Percentiles rank a stretch among this genome's conserved stretches.
Conservation (phyloP, 108 stramenopile species). For the Bacterosira constricta region DNA sequence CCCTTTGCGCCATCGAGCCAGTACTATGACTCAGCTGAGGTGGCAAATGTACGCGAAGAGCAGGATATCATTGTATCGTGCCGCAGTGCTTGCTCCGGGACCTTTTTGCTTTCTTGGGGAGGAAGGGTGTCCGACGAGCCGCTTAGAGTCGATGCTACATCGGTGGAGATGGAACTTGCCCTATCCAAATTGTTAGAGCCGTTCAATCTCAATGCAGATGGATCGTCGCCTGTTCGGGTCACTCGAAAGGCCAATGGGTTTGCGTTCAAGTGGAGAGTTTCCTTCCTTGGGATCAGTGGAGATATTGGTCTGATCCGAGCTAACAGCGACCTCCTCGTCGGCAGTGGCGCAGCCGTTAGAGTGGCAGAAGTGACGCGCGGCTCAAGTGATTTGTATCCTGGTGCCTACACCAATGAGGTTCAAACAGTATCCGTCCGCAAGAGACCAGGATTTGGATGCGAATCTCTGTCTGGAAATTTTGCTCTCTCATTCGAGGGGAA, state of each 20-base stretch:
- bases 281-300: constrained; percentile 67
- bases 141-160: constrained; percentile 31
- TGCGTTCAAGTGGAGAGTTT: constrained; percentile 80
- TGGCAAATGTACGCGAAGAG: constrained; percentile 70
- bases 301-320: constrained; percentile 72
- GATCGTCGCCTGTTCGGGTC: constrained; percentile 33
- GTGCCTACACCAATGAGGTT: constrained; percentile 80
- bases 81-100: constrained; percentile 53
- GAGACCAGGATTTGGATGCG: constrained; percentile 35
- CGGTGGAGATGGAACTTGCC: constrained; percentile 16
- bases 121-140: constrained; percentile 44
- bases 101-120: constrained; percentile 79
- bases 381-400: constrained; percentile 75
- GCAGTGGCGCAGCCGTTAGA: constrained; percentile 58
- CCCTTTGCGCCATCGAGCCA: constrained; percentile 52
- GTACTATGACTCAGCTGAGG: constrained; percentile 57
- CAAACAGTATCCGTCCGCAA: constrained; percentile 64
- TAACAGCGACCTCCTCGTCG: constrained; percentile 60
- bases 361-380: constrained; percentile 65
- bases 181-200: constrained; percentile 29
- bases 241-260: constrained; percentile 55
- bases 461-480: constrained; percentile 63
- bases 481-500: constrained; percentile 76
- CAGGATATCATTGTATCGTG: constrained; percentile 61
- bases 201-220: constrained; percentile 17